phyloP scores from a whole-genome alignment of 1,139 yeast genomes.

The Lodderomyces pseudojiufengensis region DNA sequence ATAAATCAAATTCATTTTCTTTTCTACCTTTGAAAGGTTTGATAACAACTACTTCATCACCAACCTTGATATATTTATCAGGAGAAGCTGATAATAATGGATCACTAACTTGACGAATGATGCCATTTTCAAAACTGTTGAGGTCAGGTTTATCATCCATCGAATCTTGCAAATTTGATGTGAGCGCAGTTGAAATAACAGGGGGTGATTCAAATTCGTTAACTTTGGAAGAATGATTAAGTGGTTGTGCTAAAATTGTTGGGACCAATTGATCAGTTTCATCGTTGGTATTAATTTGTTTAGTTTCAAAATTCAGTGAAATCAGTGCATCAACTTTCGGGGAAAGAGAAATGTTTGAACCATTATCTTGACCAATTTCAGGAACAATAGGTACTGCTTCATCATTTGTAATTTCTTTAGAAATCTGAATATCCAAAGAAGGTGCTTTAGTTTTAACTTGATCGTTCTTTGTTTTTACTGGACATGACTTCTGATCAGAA shows the following conservation, averaged over 20 bases:
- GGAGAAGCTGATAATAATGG: too few relatives aligned
- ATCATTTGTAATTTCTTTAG: too few relatives aligned
- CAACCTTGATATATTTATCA: constrained; percentile 24
- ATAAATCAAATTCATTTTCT: constrained; percentile 21
- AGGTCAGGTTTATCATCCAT: not conserved
- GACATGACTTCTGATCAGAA: too few relatives aligned
- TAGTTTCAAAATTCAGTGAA: too few relatives aligned
- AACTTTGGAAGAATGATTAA: not conserved
- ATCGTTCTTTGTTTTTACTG: too few relatives aligned
- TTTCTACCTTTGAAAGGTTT: constrained; percentile 25
- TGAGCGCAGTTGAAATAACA: not conserved
- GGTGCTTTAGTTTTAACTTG: too few relatives aligned
- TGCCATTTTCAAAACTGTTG: not conserved
- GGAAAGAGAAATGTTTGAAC: constrained; percentile 14
- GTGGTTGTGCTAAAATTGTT: constrained; percentile 1
- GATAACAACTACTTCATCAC: constrained; percentile 37
- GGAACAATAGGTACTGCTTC: too few relatives aligned
- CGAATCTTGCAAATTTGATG: not conserved
- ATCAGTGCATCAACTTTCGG: too few relatives aligned
- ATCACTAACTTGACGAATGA: constrained; percentile 22
- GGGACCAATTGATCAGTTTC: constrained; percentile 4
- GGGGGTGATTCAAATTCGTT: too few relatives aligned
- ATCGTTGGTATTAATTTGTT: constrained; percentile 3
- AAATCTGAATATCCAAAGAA: too few relatives aligned
- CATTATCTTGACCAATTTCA: too few relatives aligned